Evolutionary conservation across 345 rosid genomes (phyloP).

Genomic region (Cardamine resedifolia): DNA sequence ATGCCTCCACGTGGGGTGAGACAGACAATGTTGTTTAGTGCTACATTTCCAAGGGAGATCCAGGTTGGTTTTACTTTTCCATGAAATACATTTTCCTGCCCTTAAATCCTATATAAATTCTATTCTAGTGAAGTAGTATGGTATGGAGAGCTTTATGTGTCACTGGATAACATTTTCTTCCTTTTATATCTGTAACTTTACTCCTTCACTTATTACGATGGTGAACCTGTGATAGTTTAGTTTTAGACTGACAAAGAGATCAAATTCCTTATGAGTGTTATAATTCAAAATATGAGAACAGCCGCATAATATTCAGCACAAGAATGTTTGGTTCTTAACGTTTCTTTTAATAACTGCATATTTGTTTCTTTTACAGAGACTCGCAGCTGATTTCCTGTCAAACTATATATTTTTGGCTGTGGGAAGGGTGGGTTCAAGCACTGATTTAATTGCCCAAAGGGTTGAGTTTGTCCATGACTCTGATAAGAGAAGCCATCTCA

Average conservation of each 20-base stretch:
- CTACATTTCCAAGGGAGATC: constrained; percentile 95
- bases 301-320: constrained; percentile 12
- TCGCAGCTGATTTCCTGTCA: constrained; percentile 88
- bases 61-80: constrained; percentile 57
- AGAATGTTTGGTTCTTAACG: not conserved
- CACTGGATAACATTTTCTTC: not conserved
- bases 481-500: constrained; percentile 97
- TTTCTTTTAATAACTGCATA: not conserved
- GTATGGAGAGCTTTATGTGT: not conserved
- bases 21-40: constrained; percentile 98
- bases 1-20: constrained; percentile 89
- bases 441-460: constrained; percentile 94
- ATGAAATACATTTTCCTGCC: not conserved
- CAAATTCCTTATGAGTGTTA: constrained; percentile 4
- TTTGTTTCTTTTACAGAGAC: constrained; percentile 60
- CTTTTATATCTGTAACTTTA: not conserved
- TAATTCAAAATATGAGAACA: not conserved
- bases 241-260: constrained; percentile 14
- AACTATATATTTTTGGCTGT: constrained; percentile 92
- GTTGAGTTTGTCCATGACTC: constrained; percentile 92
- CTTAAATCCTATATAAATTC: not conserved
- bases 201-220: not conserved
- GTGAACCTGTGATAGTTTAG: constrained; percentile 18
- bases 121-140: not conserved
- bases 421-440: constrained; percentile 98